These are phyloP conservation scores for rapeseed (Brassica napus) DNA, from an alignment of 345 rosid species.

Conservation along the genomic window Da-Ae NC_063451.1:15892001-15892500, in stretches of 20 bases:
- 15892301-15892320: background rate
- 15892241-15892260: background rate
- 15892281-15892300: background rate
- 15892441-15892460: no score
- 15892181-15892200: background rate
- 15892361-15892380: no score
- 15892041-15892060: background rate
- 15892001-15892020: no score
- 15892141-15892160: background rate
- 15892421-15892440: no score
- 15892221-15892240: background rate
- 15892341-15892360: background rate
- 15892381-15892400: no score
- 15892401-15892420: no score
- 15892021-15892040: no score
- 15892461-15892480: no score
- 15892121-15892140: background rate
- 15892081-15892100: background rate
- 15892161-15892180: background rate
- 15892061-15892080: background rate
- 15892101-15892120: background rate
- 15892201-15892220: background rate
- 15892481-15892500: no score
- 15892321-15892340: background rate
- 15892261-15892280: background rate